These are phyloP conservation scores for Solanum sitiens DNA, from an alignment of 257 asterid species.

Conservation along the genomic window DNA sequence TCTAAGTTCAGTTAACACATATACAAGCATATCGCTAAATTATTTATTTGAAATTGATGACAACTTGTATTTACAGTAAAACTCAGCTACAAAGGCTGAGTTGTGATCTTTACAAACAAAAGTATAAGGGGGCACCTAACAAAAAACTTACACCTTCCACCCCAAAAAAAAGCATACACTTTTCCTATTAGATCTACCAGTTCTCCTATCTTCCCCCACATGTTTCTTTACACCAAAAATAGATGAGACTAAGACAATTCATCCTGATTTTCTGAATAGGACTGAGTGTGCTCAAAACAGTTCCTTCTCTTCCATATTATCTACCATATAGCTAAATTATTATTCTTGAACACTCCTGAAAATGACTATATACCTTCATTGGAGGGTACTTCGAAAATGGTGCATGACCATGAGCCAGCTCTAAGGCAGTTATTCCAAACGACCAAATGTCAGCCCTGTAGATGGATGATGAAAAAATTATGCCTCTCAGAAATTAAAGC, in stretches of 20 bases:
- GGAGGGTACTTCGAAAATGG: conserved; percentile 99
- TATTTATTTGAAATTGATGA: not conserved
- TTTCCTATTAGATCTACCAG: not conserved
- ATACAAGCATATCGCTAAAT: not conserved
- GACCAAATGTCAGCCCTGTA: conserved; percentile 99
- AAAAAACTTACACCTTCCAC: not conserved
- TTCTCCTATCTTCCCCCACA: not conserved
- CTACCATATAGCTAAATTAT: not conserved
- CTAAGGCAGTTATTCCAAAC: conserved; percentile 95
- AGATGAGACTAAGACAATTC: not conserved
- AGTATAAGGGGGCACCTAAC: not conserved
- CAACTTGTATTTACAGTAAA: not conserved
- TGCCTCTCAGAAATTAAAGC: not conserved
- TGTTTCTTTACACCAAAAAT: not conserved
- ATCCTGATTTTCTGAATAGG: not conserved
- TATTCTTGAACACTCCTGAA: not conserved
- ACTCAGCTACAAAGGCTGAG: not conserved
- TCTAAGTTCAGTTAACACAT: not conserved
- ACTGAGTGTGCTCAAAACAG: not conserved
- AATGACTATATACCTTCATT: conserved; percentile 59
- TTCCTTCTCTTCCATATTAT: not conserved
- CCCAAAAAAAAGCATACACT: not conserved
- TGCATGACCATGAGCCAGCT: conserved; percentile 99
- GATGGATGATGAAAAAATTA: not conserved
- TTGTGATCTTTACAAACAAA: not conserved